Conservation (phyloP, 768 basidiomycete genomes). For the Trametes coccinea region DNA sequence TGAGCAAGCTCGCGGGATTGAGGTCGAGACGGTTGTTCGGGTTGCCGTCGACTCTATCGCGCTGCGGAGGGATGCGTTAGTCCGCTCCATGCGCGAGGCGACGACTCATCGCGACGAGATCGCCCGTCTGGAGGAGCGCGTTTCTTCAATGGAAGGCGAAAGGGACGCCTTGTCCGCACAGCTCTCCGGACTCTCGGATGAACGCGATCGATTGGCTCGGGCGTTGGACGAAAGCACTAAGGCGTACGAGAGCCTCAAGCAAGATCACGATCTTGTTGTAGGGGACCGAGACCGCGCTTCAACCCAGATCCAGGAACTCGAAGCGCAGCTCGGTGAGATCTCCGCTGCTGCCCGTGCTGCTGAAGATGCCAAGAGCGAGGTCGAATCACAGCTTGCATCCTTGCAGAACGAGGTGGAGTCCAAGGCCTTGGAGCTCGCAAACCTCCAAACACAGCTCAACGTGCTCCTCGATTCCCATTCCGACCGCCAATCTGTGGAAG, state of each 20-base stretch:
- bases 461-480: slow-evolving; percentile 7
- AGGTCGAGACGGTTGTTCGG: slow-evolving; percentile 29
- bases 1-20: slow-evolving; percentile 28
- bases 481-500: slow-evolving; percentile 12
- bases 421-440: slow-evolving; percentile 12
- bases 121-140: slow-evolving; percentile 2
- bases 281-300: slow-evolving; percentile 3
- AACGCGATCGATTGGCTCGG: slow-evolving; percentile 6
- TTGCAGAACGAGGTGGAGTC: slow-evolving; percentile 4
- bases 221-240: slow-evolving; percentile 2
- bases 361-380: slow-evolving; percentile 6
- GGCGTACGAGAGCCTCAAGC: slow-evolving; percentile 1
- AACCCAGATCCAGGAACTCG: not conserved
- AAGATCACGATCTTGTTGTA: not conserved
- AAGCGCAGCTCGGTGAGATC: slow-evolving; percentile 11
- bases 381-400: slow-evolving; percentile 8
- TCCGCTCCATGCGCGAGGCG: not conserved
- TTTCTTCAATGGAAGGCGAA: slow-evolving; percentile 9
- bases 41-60: slow-evolving; percentile 23
- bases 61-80: slow-evolving; percentile 2
- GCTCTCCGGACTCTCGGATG: not conserved
- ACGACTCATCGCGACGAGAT: not conserved
- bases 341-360: not conserved
- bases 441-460: slow-evolving; percentile 14
- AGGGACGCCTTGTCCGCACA: slow-evolving; percentile 6